Evolutionary conservation across 1,139 yeast genomes (phyloP), one percentile per base, ranked within the genome.

Genomic region (Geotrichum australiense): DNA sequence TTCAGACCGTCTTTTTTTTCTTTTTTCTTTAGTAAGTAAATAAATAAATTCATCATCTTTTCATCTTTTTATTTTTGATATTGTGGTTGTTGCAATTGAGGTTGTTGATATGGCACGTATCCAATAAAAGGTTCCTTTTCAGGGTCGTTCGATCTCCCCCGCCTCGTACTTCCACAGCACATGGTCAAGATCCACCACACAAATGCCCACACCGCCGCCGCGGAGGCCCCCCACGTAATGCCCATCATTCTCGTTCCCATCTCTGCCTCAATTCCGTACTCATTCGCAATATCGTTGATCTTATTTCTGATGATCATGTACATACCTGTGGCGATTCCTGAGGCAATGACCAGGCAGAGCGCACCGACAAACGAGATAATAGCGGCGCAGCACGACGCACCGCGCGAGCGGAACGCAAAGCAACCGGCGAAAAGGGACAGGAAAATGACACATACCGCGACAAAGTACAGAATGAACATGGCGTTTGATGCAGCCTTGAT

Each of bases 191-290:
- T 40, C 65, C 71, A 69, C 52, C 69, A 61, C 20, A 70, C 7
- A 1, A 61, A 47, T 1, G 71, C 55, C 43, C 68, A 42, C n/a
- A 70, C 41, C 2, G 66, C 51, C 3, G 65, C 60, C 10, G 52
- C 71, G 2, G 64, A 58, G 5, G 72, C 69, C 22, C 65, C 66
- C 79, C 79, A 74, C 12, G 70, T 61, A 22, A 69, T 45, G 2
- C 62, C 71, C 29, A 65, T 61, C 37, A 65, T 66, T 20, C 58
- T 53, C 20, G 56, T 54, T 35, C 64, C 66, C 35, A 65, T 47
- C 1, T 63, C 44, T 3, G 74, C 74, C 5, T 46, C 45, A 31
- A 70, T 61, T 12, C 76, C 76, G 47, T 58, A 66, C 2, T 51
- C 48, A 8, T 41, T 48, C 5, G 52, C 49, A 10, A 54, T 53